These are phyloP conservation scores for Cutaneotrichosporon mucoides DNA, from an alignment of 1,284 basidiomycete genomes.

Conservation along the genomic window DNA sequence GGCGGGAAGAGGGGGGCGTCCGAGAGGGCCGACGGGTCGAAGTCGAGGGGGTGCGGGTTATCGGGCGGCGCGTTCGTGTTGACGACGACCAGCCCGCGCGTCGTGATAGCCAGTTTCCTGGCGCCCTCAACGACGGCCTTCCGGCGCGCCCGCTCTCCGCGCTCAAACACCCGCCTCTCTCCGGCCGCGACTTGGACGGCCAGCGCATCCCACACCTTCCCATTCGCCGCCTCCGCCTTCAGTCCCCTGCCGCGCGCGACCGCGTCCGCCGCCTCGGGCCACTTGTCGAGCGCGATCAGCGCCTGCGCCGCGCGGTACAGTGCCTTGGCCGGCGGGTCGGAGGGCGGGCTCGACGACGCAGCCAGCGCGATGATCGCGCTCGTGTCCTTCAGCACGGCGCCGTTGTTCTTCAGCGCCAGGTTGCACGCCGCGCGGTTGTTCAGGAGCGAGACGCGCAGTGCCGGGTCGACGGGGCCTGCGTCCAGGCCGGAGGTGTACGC, in stretches of 20 bases:
- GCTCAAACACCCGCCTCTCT: slow-evolving; percentile 27
- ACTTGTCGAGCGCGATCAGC: slow-evolving; percentile 64
- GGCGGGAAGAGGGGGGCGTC: slow-evolving; percentile 22
- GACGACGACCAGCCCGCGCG: slow-evolving; percentile 37
- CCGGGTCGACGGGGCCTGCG: slow-evolving; percentile 64
- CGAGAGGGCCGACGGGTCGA: slow-evolving; percentile 49
- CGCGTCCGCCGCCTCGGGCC: slow-evolving; percentile 75
- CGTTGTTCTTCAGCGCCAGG: slow-evolving; percentile 84
- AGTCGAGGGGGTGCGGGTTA: slow-evolving; percentile 55
- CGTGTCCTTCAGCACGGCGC: slow-evolving; percentile 76
- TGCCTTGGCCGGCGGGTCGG: slow-evolving; percentile 63
- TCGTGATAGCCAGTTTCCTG: slow-evolving; percentile 30
- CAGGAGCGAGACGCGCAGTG: slow-evolving; percentile 65
- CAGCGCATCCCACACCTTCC: slow-evolving; percentile 21
- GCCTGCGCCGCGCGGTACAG: slow-evolving; percentile 76
- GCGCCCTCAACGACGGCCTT: slow-evolving; percentile 31
- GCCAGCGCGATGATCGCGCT: slow-evolving; percentile 66
- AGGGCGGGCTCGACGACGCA: slow-evolving; percentile 30
- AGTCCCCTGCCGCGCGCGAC: slow-evolving; percentile 55
- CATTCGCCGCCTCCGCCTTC: slow-evolving; percentile 15
- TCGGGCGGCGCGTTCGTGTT: slow-evolving; percentile 53
- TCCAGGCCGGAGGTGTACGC: slow-evolving; percentile 91
- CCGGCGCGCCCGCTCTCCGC: slow-evolving; percentile 36
- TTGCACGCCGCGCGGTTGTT: slow-evolving; percentile 92
- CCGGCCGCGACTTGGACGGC: slow-evolving; percentile 24